Evolutionary conservation across 495 filamentous ascomycete genomes (phyloP), one percentile per base, ranked within the genome.

Genomic region (Tetracladium marchalianum): DNA sequence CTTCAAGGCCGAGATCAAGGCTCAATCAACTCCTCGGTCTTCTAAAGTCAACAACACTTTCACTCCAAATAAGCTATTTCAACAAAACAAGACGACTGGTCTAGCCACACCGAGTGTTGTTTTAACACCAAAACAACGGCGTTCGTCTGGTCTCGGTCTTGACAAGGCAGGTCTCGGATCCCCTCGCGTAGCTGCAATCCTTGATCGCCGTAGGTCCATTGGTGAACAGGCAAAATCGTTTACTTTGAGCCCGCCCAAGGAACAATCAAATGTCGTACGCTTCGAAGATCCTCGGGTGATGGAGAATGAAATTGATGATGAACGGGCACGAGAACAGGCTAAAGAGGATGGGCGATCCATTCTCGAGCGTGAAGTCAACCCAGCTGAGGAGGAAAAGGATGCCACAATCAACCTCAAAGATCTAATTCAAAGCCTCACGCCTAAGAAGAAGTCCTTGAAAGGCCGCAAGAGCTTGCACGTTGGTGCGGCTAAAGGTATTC

Each of bases 111-210:
- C 83, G 33, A 76, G 69, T 13, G 73, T 85, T 47, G 64, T 85
- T 15, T 56, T 86, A 16, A 82, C 77, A 3, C 84, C 85, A 10
- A 73, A 77, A 34, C 69, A 57, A 17, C 65, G 75, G 15, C 73
- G 76, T 35, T 79, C 82, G 19, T 85, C 83, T 5, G 87, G 85
- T 4, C 58, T 90, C 47, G 87, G 86, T 10, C 79, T 80, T 52
- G 85, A 89, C 53, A 78, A 75, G 47, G 67, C 76, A 51, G 85
- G 86, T 4, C 75, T 92, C 41, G 87, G 87, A 16, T 93, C 87
- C 4, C 87, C 87, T 7, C 76, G 73, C 12, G 77, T 93, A 31
- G 75, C 82, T 11, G 82, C 76, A 17, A 72, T 88, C 18, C 74
- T 92, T 31, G 84, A 87, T 39, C 76, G 79, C 41, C 76, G 87